A percentile compares a stretch with the other conserved stretches of the same genome.
Evolutionary conservation across 2,329 filamentous ascomycete species (phyloP).

Genomic region (Onygena corvina): DNA sequence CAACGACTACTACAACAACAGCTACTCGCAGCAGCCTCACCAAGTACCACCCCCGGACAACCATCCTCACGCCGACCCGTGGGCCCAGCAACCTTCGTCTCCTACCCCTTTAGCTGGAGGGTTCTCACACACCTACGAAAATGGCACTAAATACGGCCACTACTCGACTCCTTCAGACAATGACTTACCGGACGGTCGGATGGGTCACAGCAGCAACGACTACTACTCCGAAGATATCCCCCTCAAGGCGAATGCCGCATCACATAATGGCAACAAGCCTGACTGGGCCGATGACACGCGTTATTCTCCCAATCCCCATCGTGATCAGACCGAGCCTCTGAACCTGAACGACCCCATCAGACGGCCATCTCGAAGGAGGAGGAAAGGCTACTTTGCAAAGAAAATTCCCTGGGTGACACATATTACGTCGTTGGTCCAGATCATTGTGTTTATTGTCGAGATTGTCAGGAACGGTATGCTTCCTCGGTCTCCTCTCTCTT

Average conservation of each 20-base stretch:
- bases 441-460: slow-evolving; percentile 79
- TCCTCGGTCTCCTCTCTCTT: slow-evolving; percentile 9
- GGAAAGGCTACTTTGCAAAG: slow-evolving; percentile 45
- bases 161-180: slow-evolving; percentile 27
- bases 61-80: not conserved
- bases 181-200: slow-evolving; percentile 14
- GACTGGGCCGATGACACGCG: slow-evolving; percentile 35
- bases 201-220: slow-evolving; percentile 24
- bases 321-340: slow-evolving; percentile 38
- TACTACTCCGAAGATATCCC: slow-evolving; percentile 35
- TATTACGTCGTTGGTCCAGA: slow-evolving; percentile 60
- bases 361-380: slow-evolving; percentile 22
- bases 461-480: slow-evolving; percentile 64
- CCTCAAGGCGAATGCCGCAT: slow-evolving; percentile 29
- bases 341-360: slow-evolving; percentile 16
- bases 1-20: slow-evolving; percentile 23
- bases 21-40: slow-evolving; percentile 7
- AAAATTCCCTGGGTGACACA: slow-evolving; percentile 71
- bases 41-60: not conserved
- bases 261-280: slow-evolving; percentile 18
- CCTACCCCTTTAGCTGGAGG: slow-evolving; percentile 1
- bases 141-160: slow-evolving; percentile 29
- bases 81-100: not conserved
- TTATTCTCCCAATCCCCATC: slow-evolving; percentile 35
- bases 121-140: slow-evolving; percentile 25